phyloP scores from a whole-genome alignment of 768 basidiomycete genomes.

The Hydnomerulius pinastri region DNA sequence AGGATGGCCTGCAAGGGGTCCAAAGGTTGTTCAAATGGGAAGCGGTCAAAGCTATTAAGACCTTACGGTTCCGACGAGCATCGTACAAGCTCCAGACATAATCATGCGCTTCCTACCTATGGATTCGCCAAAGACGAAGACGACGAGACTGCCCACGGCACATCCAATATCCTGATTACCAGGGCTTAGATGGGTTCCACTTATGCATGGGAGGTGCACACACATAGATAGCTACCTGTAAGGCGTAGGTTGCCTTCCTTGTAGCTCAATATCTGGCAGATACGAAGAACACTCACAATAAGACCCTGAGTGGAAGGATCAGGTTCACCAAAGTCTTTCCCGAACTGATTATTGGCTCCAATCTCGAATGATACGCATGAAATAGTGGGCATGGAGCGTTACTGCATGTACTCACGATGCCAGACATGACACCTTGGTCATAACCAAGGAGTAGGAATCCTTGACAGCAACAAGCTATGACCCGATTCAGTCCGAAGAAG shows the following conservation, averaged over 20 bases:
- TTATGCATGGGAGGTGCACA: background rate
- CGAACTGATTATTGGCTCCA: slow-evolving; percentile 44
- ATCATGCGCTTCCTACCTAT: slow-evolving; percentile 43
- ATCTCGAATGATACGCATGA: slow-evolving; percentile 23
- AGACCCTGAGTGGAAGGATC: slow-evolving; percentile 40
- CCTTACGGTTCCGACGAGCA: slow-evolving; percentile 40
- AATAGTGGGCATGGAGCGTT: background rate
- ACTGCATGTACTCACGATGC: slow-evolving; percentile 38
- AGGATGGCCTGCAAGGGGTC: slow-evolving; percentile 34
- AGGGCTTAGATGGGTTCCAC: background rate
- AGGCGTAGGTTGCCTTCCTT: no score
- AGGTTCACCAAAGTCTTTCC: slow-evolving; percentile 38
- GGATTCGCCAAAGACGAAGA: slow-evolving; percentile 40
- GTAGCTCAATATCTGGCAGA: slow-evolving; percentile 1
- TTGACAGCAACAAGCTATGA: slow-evolving; percentile 41
- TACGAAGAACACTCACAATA: slow-evolving; percentile 30
- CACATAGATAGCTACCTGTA: slow-evolving; percentile 40
- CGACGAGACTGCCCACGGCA: slow-evolving; percentile 38
- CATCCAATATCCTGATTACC: slow-evolving; percentile 44
- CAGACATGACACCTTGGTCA: slow-evolving; percentile 46
- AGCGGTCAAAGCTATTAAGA: background rate
- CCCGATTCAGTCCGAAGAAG: no score
- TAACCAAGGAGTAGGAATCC: slow-evolving; percentile 39
- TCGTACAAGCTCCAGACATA: slow-evolving; percentile 37
- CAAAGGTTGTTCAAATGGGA: background rate